Evolutionary conservation across 257 asterid species (phyloP).

Genomic region (Solanum piurae): DNA sequence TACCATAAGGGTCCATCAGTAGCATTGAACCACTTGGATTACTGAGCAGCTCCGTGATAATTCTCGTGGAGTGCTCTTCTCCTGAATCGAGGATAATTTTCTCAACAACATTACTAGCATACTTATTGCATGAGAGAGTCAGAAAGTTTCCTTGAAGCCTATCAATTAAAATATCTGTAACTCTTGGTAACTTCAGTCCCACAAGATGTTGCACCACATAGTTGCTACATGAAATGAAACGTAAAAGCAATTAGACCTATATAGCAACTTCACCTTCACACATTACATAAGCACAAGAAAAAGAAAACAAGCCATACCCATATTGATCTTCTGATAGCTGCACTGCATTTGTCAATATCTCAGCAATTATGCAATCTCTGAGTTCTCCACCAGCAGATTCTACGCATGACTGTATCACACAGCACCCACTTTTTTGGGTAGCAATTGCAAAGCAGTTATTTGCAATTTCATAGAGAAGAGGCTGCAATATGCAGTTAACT

Average conservation of each 20-base stretch:
- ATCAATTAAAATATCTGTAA: slow-evolving; percentile 22
- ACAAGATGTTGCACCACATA: slow-evolving; percentile 75
- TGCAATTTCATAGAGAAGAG: slow-evolving; percentile 35
- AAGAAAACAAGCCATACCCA: slow-evolving; percentile 38
- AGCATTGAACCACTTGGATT: slow-evolving; percentile 35
- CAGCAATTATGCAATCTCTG: slow-evolving; percentile 27
- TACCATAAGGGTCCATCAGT: slow-evolving; percentile 57
- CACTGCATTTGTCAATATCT: slow-evolving; percentile 37
- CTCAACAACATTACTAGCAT: slow-evolving; percentile 76
- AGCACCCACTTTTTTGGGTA: slow-evolving; percentile 64
- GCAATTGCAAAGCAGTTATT: slow-evolving; percentile 44
- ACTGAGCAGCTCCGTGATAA: slow-evolving; percentile 39
- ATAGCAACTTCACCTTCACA: neutral
- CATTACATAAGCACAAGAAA: neutral
- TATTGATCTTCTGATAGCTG: slow-evolving; percentile 53
- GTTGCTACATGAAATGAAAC: slow-evolving; percentile 34
- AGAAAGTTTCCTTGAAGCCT: slow-evolving; percentile 37
- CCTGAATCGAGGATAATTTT: slow-evolving; percentile 27
- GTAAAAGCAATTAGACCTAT: neutral
- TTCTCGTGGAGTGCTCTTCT: slow-evolving; percentile 11
- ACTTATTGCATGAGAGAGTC: slow-evolving; percentile 52
- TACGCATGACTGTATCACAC: slow-evolving; percentile 55
- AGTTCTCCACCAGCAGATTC: slow-evolving; percentile 42
- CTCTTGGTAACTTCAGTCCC: slow-evolving; percentile 33
- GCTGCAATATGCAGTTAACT: slow-evolving; percentile 26